These are phyloP conservation scores for Bidens hawaiensis DNA, from an alignment of 140 eudicot species.

Conservation along the genomic window DNA sequence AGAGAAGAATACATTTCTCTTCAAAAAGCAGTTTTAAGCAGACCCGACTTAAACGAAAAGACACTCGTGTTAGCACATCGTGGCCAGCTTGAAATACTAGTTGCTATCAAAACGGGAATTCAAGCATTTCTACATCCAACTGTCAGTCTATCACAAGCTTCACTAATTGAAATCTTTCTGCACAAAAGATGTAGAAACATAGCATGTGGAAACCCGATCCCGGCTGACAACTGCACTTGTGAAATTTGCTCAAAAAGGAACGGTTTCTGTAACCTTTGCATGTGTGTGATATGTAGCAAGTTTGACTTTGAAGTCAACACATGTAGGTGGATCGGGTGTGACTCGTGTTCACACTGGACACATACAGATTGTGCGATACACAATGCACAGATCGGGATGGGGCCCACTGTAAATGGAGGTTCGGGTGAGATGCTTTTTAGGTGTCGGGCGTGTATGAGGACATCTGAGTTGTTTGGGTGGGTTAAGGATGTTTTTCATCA, in stretches of 20 bases:
- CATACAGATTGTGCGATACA: conserved; percentile 96
- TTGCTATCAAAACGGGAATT: conserved; percentile 81
- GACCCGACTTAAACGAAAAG: conserved; percentile 69
- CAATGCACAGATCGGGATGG: conserved; percentile 77
- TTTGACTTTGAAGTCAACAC: conserved; percentile 96
- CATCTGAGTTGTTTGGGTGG: conserved; percentile 93
- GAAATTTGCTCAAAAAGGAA: conserved; percentile 65
- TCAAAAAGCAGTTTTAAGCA: conserved; percentile 63
- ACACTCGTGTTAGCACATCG: conserved; percentile 59
- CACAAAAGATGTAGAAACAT: conserved; percentile 85
- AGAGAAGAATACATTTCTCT: conserved; percentile 68
- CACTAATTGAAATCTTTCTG: conserved; percentile 74
- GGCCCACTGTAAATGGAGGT: conserved; percentile 55
- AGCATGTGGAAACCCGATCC: conserved; percentile 73
- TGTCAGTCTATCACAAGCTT: conserved; percentile 75
- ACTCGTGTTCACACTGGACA: conserved; percentile 90
- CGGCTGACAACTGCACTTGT: conserved; percentile 83
- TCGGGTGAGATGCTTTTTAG: conserved; percentile 84
- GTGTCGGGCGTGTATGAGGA: conserved; percentile 83
- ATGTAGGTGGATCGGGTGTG: conserved; percentile 97
- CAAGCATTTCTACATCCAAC: conserved; percentile 91
- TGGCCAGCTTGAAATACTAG: conserved; percentile 82
- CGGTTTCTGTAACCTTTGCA: conserved; percentile 93
- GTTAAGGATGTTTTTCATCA: conserved; percentile 91
- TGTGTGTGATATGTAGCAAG: conserved; percentile 94